Conservation (phyloP, 208 protist genomes). For the Wallacemonas sp. region DNA sequence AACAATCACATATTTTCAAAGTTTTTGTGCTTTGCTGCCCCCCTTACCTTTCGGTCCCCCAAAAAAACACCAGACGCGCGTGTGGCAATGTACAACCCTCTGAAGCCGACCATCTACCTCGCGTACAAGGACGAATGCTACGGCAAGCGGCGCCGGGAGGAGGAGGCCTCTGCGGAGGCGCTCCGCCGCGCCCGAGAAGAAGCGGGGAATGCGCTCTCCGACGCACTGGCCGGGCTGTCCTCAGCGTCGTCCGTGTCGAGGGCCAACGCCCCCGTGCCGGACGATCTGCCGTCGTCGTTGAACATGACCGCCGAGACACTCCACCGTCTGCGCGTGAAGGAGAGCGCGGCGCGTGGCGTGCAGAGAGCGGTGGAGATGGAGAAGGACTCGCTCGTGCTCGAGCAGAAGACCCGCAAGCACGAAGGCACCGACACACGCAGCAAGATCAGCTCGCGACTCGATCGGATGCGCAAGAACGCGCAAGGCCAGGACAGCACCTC, state of each 20-base stretch:
- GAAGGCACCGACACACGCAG: slow-evolving; percentile 63
- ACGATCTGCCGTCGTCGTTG: slow-evolving; percentile 19
- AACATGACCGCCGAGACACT: slow-evolving; percentile 75
- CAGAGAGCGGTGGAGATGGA: slow-evolving; percentile 67
- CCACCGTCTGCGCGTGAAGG: slow-evolving; percentile 63
- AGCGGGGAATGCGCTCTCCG: neutral
- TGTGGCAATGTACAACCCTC: slow-evolving; percentile 73
- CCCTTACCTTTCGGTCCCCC: too few relatives aligned
- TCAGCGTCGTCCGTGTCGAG: slow-evolving; percentile 10
- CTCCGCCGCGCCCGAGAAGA: slow-evolving; percentile 14
- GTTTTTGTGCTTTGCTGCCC: too few relatives aligned
- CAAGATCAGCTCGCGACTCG: slow-evolving; percentile 58
- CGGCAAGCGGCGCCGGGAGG: slow-evolving; percentile 25
- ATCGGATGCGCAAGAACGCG: slow-evolving; percentile 42
- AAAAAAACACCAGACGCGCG: too few relatives aligned
- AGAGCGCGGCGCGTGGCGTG: slow-evolving; percentile 74
- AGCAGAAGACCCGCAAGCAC: slow-evolving; percentile 53
- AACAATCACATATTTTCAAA: too few relatives aligned
- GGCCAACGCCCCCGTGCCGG: neutral
- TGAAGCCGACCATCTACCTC: slow-evolving; percentile 54
- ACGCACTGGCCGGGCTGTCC: slow-evolving; percentile 12
- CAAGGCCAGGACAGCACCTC: slow-evolving; percentile 4
- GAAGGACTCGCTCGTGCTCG: slow-evolving; percentile 60
- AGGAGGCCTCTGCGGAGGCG: slow-evolving; percentile 21
- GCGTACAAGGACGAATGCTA: slow-evolving; percentile 45